Base-by-base conservation (phyloP, 345 rosid species). In the Citrus hindsii region DNA sequence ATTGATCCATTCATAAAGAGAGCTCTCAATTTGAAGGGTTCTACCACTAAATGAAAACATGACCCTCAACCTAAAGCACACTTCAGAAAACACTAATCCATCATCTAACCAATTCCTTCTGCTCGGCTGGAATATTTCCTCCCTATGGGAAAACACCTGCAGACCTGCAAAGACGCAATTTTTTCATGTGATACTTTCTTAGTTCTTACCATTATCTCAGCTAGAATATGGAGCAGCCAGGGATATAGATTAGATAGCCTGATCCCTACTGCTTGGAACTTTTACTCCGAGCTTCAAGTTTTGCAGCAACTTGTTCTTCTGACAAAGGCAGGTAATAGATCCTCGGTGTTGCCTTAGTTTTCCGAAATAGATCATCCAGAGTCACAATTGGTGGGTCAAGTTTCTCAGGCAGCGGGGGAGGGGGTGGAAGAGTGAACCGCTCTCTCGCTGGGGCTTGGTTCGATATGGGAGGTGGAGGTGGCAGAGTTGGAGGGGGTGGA, bases 261-360 rank as follows among this genome's bases (percentile, higher is more conserved):
- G 76, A 78, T 71, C 86, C 81, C 89, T 84, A 83, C 84, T 84
- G 87, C 91, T 83, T 73, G 33, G 53, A 69, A 55, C 63, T 81
- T 79, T 79, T 86, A 12, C 84, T 84, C 69, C 42, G 83, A 4
- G 90, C 84, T 21, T 87, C 89, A 77, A 79, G 90, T 82, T 97
- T 94, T n/a, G 88, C 91, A 32, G 94, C 92, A 78, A 91, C 98
- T 84, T 92, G 92, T 25, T 92, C 94, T 61, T 97, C 99, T 14
- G 98, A 90, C 81, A 97, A 80, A 40, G 98, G 99, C 78, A 97
- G 80, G 84, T 93, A 97, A 81, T 97, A 97, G 81, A 97, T 94
- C 79, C 98, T 88, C n/a, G 99, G 99, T 64, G 92, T 86, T 77
- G 98, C 93, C 76, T 89, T 93, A 67, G 98, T 97, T 87, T 97